phyloP scores from a whole-genome alignment of 1,284 basidiomycete genomes.

The Cystobasidiaceae sp. region DNA sequence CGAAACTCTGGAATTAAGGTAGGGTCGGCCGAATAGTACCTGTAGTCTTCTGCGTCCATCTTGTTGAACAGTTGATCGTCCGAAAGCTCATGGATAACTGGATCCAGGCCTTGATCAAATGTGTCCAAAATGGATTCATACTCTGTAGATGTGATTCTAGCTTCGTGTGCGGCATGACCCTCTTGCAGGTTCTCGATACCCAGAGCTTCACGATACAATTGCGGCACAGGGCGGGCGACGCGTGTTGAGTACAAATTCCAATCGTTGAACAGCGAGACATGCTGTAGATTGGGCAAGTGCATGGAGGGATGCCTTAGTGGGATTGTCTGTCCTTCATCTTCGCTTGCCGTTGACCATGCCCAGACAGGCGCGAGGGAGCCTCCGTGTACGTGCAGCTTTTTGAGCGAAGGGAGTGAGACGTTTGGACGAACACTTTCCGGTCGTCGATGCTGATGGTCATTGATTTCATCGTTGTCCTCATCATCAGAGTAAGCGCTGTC shows the following conservation, averaged over 20 bases:
- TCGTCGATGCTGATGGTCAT: too few species aligned
- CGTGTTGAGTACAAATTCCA: neutral
- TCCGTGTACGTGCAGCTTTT: too few species aligned
- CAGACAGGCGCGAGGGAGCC: conserved; percentile 3
- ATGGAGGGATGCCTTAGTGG: neutral
- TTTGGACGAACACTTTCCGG: too few species aligned
- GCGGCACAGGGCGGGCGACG: neutral
- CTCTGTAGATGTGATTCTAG: neutral
- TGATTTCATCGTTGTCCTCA: too few species aligned
- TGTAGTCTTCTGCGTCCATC: neutral
- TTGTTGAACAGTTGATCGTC: neutral
- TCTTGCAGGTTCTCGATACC: too few species aligned
- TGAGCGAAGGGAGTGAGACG: too few species aligned
- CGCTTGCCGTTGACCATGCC: neutral
- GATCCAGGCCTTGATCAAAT: neutral
- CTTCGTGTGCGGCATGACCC: too few species aligned
- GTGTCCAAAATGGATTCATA: neutral
- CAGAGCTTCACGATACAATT: too few species aligned
- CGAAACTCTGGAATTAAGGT: neutral
- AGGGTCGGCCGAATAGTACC: neutral
- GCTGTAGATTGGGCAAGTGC: neutral
- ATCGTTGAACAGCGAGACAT: neutral
- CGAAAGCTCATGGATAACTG: neutral
- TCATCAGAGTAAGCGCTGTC: too few species aligned
- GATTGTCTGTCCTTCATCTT: too few species aligned